Percentiles rank a stretch among this genome's conserved stretches.
These are phyloP conservation scores for Ophiostoma ips DNA, from an alignment of 2,329 filamentous ascomycete genomes.

Conservation along the genomic window DNA sequence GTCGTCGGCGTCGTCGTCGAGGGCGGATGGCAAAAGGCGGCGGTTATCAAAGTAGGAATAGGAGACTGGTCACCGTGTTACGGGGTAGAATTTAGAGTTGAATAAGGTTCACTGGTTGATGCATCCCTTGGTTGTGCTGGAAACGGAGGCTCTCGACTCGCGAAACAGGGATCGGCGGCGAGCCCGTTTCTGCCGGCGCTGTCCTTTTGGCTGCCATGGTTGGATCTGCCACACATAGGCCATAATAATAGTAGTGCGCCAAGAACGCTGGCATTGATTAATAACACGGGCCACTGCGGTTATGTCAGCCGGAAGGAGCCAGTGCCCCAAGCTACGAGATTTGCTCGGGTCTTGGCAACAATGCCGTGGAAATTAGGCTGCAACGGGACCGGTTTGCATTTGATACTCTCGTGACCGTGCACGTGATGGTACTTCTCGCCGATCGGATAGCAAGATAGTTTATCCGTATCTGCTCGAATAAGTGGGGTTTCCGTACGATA, in stretches of 20 bases:
- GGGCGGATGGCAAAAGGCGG: background rate
- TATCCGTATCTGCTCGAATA: background rate
- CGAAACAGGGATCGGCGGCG: conserved; percentile 7
- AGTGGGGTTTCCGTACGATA: background rate
- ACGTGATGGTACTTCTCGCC: background rate
- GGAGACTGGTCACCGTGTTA: background rate
- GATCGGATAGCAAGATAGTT: conserved; percentile 3
- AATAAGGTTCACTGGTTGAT: background rate
- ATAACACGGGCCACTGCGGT: no score
- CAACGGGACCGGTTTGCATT: no score
- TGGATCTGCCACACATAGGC: no score
- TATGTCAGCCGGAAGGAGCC: no score
- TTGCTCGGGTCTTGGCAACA: no score
- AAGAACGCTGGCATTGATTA: no score
- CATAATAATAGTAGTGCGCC: no score
- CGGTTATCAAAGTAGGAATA: background rate
- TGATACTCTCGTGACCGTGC: background rate
- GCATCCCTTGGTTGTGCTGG: background rate
- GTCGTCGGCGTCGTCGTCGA: no score
- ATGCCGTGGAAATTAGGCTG: no score
- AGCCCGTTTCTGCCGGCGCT: background rate
- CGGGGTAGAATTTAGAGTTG: background rate
- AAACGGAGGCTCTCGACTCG: conserved; percentile 6
- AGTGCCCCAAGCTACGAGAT: no score
- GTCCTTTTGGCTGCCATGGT: no score